phyloP scores from a whole-genome alignment of 2,329 filamentous ascomycete genomes.

The Colletotrichum gigasporum region DNA sequence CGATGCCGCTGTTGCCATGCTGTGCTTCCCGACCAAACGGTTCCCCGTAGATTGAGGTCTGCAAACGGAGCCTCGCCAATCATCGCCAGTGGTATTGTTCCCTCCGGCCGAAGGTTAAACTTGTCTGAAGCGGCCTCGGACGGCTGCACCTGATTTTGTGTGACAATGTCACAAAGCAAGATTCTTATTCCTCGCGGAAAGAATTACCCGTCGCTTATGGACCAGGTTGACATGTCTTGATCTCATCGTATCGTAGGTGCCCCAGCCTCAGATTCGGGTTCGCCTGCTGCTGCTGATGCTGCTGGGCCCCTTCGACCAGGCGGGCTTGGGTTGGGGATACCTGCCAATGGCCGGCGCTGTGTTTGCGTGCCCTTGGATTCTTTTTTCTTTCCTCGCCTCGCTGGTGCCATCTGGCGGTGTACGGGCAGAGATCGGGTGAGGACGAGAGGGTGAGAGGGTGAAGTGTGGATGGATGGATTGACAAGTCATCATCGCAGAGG shows the following conservation, averaged over 20 bases:
- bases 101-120: conserved; percentile 25
- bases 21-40: conserved; percentile 34
- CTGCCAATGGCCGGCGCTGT: neutral
- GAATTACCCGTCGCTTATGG: neutral
- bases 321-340: neutral
- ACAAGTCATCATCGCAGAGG: conserved; percentile 26
- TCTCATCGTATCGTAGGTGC: neutral
- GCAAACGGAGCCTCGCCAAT: conserved; percentile 35
- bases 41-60: conserved; percentile 27
- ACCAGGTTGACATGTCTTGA: conserved; percentile 5
- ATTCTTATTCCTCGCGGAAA: conserved; percentile 19
- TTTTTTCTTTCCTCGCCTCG: neutral
- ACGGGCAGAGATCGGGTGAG: conserved; percentile 7
- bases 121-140: conserved; percentile 30
- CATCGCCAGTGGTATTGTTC: conserved; percentile 30
- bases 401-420: conserved; percentile 22
- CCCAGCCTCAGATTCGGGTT: neutral
- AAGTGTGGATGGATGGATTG: conserved; percentile 18
- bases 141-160: conserved; percentile 25
- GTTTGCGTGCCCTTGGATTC: neutral
- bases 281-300: neutral
- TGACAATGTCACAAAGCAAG: conserved; percentile 14
- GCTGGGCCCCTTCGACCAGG: neutral
- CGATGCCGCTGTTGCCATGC: conserved; percentile 34
- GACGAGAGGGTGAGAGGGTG: neutral